Conservation (phyloP, 208 protist genomes). For the Naegleria fowleri region DNA sequence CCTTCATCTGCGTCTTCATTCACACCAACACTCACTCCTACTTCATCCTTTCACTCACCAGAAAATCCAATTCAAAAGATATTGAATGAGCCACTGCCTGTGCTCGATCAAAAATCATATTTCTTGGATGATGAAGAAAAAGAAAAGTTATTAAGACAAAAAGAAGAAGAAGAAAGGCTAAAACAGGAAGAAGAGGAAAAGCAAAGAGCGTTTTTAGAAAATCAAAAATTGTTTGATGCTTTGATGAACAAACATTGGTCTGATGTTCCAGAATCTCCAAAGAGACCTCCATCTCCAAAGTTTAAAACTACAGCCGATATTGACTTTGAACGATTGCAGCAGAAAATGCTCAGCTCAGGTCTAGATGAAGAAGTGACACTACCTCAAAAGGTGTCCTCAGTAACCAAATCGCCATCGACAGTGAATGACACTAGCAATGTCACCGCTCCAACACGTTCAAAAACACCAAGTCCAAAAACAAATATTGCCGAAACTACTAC, state of each 20-base stretch:
- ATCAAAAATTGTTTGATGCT: not conserved
- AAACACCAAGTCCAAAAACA: not conserved
- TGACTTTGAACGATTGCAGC: not conserved
- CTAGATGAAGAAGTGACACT: not conserved
- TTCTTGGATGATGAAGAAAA: not conserved
- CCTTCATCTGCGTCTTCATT: not conserved
- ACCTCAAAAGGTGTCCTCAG: not conserved
- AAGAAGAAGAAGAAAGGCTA: not conserved
- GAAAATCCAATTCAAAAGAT: not conserved
- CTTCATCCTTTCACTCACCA: not conserved
- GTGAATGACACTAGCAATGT: not conserved
- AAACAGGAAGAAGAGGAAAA: not conserved
- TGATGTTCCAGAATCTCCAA: not conserved
- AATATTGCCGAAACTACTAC: not conserved
- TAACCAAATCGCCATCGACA: not conserved
- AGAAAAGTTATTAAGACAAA: not conserved
- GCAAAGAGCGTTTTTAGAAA: not conserved
- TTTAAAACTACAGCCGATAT: not conserved
- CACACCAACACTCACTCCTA: not conserved
- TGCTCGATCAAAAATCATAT: not conserved
- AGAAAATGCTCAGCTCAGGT: not conserved
- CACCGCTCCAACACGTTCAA: not conserved
- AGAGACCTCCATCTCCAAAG: not conserved
- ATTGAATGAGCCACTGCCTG: not conserved
- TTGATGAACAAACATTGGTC: not conserved